phyloP scores from a whole-genome alignment of 768 basidiomycete genomes.

The Lactarius hatsudake region DNA sequence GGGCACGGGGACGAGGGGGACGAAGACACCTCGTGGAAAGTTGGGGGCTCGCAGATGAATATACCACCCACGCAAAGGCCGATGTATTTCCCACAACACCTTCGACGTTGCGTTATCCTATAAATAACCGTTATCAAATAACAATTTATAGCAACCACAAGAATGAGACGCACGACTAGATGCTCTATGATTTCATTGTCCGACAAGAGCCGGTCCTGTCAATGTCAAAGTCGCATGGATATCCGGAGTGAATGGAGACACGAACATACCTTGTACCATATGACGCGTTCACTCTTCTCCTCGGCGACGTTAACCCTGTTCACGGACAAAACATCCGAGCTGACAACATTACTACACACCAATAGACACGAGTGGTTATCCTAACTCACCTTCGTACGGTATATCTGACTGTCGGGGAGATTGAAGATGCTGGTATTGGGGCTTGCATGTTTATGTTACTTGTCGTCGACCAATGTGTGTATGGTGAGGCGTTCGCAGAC shows the following conservation, averaged over 20 bases:
- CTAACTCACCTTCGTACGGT: conserved; percentile 16
- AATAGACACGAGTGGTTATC: background rate
- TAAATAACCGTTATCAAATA: background rate
- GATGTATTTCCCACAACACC: conserved; percentile 73
- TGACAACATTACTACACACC: conserved; percentile 31
- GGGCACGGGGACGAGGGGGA: conserved; percentile 37
- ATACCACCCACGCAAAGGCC: conserved; percentile 82
- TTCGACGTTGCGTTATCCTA: conserved; percentile 68
- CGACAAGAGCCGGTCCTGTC: conserved; percentile 67
- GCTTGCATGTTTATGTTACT: conserved; percentile 5
- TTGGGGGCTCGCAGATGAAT: conserved; percentile 69
- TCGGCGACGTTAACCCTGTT: conserved; percentile 62
- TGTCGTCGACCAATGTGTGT: background rate
- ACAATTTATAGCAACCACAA: background rate
- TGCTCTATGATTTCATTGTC: conserved; percentile 77
- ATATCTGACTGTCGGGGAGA: conserved; percentile 8
- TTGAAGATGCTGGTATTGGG: background rate
- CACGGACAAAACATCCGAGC: conserved; percentile 72
- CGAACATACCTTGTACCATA: conserved; percentile 69
- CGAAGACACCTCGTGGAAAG: conserved; percentile 53
- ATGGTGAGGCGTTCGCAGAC: background rate
- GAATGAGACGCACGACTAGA: conserved; percentile 51
- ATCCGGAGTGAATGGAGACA: background rate
- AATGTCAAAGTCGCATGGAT: conserved; percentile 26
- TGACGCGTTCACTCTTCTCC: conserved; percentile 53